These are phyloP conservation scores for Macrolepiota fuliginosa DNA, from an alignment of 768 basidiomycete species.

Conservation along the genomic window DNA sequence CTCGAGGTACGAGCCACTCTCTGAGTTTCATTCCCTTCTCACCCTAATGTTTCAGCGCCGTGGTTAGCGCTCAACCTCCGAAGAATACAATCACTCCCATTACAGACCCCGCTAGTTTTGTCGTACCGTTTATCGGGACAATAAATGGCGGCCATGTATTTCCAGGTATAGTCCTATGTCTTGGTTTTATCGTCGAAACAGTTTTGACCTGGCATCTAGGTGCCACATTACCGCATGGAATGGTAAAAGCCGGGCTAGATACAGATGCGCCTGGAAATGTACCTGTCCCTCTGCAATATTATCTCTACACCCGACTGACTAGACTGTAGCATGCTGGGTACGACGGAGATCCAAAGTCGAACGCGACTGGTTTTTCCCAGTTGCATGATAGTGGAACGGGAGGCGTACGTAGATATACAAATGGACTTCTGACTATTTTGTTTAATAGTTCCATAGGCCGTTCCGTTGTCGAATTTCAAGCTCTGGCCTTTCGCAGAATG, in stretches of 20 bases:
- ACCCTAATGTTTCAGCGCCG: neutral
- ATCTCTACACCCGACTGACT: neutral
- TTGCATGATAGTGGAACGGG: conserved; percentile 64
- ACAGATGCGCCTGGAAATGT: conserved; percentile 64
- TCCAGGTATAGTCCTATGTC: conserved; percentile 40
- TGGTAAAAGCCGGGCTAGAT: conserved; percentile 68
- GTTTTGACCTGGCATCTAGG: conserved; percentile 29
- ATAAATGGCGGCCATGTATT: conserved; percentile 66
- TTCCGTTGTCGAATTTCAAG: conserved; percentile 63
- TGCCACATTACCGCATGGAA: conserved; percentile 65
- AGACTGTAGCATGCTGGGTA: conserved; percentile 40
- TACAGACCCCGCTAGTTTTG: conserved; percentile 40
- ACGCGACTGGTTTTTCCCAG: conserved; percentile 60
- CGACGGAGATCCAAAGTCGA: conserved; percentile 38
- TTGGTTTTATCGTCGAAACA: neutral
- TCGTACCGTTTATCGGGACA: conserved; percentile 64
- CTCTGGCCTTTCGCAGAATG: conserved; percentile 53
- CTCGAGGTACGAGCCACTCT: neutral
- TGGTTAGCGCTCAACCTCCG: conserved; percentile 2
- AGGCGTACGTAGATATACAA: conserved; percentile 36
- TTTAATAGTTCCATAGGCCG: conserved; percentile 28
- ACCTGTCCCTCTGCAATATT: neutral
- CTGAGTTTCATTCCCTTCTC: neutral
- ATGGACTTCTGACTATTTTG: neutral
- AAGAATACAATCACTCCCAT: conserved; percentile 20